Evolutionary conservation across 441 rosid genomes (phyloP), one percentile per base, ranked within the genome.

Genomic region (Mallotus japonicus): DNA sequence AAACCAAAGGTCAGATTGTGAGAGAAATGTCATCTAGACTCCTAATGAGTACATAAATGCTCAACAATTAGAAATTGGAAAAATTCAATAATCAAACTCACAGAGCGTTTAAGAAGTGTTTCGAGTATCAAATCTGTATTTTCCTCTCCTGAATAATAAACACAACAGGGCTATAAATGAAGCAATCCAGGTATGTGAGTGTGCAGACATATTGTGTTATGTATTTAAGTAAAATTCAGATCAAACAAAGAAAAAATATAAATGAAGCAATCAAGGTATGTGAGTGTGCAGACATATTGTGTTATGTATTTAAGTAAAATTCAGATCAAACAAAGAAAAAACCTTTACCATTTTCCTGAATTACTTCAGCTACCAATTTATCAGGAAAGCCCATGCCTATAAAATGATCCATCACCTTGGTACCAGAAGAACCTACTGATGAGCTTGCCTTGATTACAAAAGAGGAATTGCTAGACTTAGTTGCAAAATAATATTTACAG

Each of bases 301-400:
- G 9, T 19, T 13, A 17, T 62, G 32, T 56, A 7, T 20, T 40
- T 24, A 7, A 20, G 14, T 5, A 47, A n/a, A n/a, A 20, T 44
- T 62, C 37, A 64, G 42, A 62, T 16, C 22, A 58, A 12, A 57
- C 34, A 10, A 70, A 50, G 55, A 61, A 19, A 66, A 47, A 69
- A 56, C 59, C 16, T 71, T 79, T 81, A 90, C 97, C 96, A 65
- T 76, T 76, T 83, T 92, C 90, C 46, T 83, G 80, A 79, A 89
- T 81, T 64, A 84, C 95, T 79, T 80, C 91, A 62, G 83, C 75
- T 54, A 89, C 88, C 80, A 82, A 67, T 58, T 88, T 86, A 65
- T 80, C 79, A 1, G 89, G 49, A 72, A 87, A 94, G 4, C 96
- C 96, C 97, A 90, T 90, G 28, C 83, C 87, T 37, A 88, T 69